phyloP scores from a whole-genome alignment of 2,329 filamentous ascomycete species.

The Fusarium ambrosium region DNA sequence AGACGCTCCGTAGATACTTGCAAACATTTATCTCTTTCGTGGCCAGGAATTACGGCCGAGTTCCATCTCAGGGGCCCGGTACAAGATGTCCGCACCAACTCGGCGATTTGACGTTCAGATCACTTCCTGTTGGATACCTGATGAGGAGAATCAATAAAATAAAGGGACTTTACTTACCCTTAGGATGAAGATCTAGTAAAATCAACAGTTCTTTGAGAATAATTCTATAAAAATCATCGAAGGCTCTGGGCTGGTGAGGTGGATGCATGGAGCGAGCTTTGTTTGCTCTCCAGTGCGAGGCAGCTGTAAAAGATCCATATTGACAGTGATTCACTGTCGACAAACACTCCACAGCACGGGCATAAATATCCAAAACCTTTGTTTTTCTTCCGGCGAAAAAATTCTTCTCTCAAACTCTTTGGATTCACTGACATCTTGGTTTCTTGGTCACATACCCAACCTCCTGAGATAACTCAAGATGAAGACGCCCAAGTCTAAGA shows the following conservation, averaged over 20 bases:
- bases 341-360: not conserved
- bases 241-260: not conserved
- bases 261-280: not conserved
- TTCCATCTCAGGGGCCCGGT: not conserved
- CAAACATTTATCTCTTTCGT: not conserved
- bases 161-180: not conserved
- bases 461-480: not conserved
- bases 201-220: not conserved
- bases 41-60: not conserved
- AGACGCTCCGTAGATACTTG: not conserved
- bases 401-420: rapidly evolving
- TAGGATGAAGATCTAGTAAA: not conserved
- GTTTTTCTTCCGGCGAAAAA: not conserved
- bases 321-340: not conserved
- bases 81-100: not conserved
- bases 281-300: not conserved
- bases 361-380: not conserved
- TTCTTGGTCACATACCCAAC: not conserved
- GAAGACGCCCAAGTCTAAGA: not conserved
- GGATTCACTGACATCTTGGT: not conserved
- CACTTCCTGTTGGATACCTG: not conserved
- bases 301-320: not conserved
- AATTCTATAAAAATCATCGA: not conserved
- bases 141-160: not conserved
- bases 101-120: not conserved